Evolutionary conservation across 2,329 filamentous ascomycete species (phyloP).

Genomic region (Monilinia vaccinii-corymbosi): DNA sequence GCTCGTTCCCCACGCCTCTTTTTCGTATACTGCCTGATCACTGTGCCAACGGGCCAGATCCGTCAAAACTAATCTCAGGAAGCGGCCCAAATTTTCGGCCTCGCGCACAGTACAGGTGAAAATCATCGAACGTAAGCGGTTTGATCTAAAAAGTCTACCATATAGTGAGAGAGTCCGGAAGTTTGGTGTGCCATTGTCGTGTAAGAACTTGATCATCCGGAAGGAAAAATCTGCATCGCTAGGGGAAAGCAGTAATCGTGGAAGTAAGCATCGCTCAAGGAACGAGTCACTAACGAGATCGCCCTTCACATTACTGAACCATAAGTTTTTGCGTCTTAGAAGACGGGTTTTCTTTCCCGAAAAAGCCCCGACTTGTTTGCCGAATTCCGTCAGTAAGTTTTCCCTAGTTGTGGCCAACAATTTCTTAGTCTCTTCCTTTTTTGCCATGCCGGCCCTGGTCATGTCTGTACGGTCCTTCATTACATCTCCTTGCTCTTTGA

Average conservation of each 20-base stretch:
- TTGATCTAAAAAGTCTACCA: conserved; percentile 74
- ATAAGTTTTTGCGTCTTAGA: conserved; percentile 64
- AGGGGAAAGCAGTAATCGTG: conserved; percentile 73
- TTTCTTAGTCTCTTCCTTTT: conserved; percentile 62
- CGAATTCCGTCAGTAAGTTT: conserved; percentile 63
- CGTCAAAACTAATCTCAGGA: conserved; percentile 71
- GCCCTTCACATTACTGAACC: conserved; percentile 62
- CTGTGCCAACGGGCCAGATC: conserved; percentile 81
- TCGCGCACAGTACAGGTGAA: conserved; percentile 87
- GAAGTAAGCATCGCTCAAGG: conserved; percentile 87
- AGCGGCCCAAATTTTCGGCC: conserved; percentile 85
- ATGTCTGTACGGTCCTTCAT: conserved; percentile 66
- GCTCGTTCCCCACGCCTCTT: conserved; percentile 63
- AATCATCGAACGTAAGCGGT: conserved; percentile 71
- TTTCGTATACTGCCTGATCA: conserved; percentile 67
- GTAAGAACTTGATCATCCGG: conserved; percentile 77
- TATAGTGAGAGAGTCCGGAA: conserved; percentile 82
- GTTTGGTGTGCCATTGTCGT: conserved; percentile 72
- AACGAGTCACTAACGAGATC: conserved; percentile 65
- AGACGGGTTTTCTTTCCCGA: conserved; percentile 60
- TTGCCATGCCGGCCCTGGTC: conserved; percentile 53
- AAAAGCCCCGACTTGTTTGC: conserved; percentile 58
- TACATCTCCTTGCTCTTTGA: conserved; percentile 57
- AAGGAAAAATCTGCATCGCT: conserved; percentile 85
- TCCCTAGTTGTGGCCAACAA: conserved; percentile 59